phyloP scores from a whole-genome alignment of 345 rosid genomes.

The Fremontodendron californicum region DNA sequence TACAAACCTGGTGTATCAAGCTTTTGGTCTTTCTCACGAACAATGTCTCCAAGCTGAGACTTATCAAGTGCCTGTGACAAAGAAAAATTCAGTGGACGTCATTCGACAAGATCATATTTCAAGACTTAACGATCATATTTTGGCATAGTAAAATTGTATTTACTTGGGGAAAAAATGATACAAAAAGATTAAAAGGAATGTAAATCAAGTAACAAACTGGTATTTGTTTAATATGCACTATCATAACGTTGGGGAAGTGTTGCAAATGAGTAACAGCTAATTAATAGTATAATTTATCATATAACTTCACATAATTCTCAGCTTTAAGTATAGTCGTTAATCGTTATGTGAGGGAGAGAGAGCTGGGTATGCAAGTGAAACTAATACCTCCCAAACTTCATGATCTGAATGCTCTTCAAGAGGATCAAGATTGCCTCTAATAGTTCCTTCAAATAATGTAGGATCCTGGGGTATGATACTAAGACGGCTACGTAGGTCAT shows the following conservation, averaged over 20 bases:
- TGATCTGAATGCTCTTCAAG: constrained; percentile 92
- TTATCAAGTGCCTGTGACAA: constrained; percentile 82
- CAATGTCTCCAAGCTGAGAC: constrained; percentile 85
- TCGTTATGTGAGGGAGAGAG: too few relatives aligned
- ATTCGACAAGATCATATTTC: not conserved
- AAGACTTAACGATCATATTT: constrained; percentile 3
- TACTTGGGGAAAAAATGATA: not conserved
- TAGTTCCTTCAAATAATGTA: constrained; percentile 91
- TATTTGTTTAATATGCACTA: not conserved
- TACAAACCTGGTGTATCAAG: constrained; percentile 82
- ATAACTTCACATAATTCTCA: too few relatives aligned
- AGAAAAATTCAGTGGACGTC: not conserved
- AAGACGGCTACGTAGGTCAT: constrained; percentile 90
- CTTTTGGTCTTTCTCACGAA: constrained; percentile 79
- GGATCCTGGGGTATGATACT: constrained; percentile 99
- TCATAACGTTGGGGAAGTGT: not conserved
- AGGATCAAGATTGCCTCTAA: constrained; percentile 93
- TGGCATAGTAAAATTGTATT: not conserved
- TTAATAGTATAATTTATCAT: not conserved
- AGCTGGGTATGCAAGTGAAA: not conserved
- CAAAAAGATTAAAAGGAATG: not conserved
- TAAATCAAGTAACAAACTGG: not conserved
- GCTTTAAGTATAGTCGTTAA: too few relatives aligned
- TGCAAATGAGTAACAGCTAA: not conserved
- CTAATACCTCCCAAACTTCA: constrained; percentile 79